These are phyloP conservation scores for Garcia nutans DNA, from an alignment of 345 rosid species.

Conservation along the genomic window DNA sequence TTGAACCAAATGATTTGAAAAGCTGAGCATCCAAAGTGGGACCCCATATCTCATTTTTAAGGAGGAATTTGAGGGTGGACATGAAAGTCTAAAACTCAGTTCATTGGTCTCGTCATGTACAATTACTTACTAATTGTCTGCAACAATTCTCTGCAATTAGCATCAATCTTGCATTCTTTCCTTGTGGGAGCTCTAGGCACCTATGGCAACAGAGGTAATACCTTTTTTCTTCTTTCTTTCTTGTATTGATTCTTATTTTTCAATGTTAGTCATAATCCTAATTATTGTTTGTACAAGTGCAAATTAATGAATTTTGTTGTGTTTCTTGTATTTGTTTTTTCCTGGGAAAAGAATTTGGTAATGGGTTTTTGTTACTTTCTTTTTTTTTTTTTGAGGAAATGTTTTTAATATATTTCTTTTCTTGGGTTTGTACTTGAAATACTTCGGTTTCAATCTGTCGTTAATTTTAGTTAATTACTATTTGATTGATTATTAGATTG, in stretches of 20 bases:
- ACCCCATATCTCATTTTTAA: slow-evolving; percentile 27
- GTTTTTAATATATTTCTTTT: background rate
- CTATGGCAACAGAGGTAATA: slow-evolving; percentile 40
- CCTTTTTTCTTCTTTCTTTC: background rate
- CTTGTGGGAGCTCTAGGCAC: slow-evolving; percentile 3
- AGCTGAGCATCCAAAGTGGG: slow-evolving; percentile 28
- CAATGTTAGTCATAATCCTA: background rate
- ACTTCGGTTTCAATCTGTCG: background rate
- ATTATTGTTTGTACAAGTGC: background rate
- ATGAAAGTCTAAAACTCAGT: background rate
- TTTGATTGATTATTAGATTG: background rate
- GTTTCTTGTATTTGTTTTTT: background rate
- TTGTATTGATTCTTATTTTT: background rate
- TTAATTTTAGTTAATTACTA: background rate
- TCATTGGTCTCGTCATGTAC: background rate
- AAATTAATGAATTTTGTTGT: background rate
- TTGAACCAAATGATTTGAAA: slow-evolving; percentile 16
- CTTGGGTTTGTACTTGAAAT: background rate
- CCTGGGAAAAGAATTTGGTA: background rate
- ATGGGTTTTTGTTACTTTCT: background rate
- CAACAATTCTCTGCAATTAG: background rate
- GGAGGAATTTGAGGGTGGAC: slow-evolving; percentile 10
- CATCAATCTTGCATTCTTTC: background rate
- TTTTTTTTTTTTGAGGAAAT: slow-evolving; percentile 4
- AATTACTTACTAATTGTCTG: slow-evolving; percentile 4